Evolutionary conservation across 1,284 basidiomycete genomes (phyloP).

Genomic region (Leccinum pallidistipes): DNA sequence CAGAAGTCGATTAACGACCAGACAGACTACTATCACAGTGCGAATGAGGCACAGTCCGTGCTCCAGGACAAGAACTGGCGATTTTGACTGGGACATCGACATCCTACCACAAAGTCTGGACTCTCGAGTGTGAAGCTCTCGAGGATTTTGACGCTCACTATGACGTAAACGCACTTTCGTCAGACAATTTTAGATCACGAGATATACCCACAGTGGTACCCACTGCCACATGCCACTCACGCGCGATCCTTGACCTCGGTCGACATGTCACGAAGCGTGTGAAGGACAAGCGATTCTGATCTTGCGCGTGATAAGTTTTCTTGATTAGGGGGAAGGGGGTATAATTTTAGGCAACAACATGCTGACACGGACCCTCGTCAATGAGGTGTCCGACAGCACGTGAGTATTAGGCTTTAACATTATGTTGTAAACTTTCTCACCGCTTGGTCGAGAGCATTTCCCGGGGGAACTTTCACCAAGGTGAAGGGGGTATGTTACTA

Average conservation of each 20-base stretch:
- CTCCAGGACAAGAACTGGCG: neutral
- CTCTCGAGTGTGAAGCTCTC: constrained; percentile 1
- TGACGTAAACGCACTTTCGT: constrained; percentile 24
- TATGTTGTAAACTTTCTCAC: constrained; percentile 19
- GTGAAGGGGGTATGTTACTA: neutral
- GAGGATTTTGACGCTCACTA: neutral
- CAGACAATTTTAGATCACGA: constrained; percentile 2
- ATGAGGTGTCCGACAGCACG: constrained; percentile 1
- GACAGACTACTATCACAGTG: constrained; percentile 5
- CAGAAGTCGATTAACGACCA: constrained; percentile 29
- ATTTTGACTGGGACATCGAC: neutral
- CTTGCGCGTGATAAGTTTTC: constrained; percentile 1
- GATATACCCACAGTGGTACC: constrained; percentile 1
- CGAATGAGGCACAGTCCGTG: constrained; percentile 1
- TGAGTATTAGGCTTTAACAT: constrained; percentile 24
- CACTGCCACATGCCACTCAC: constrained; percentile 7
- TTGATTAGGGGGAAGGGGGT: constrained; percentile 1
- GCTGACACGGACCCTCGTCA: constrained; percentile 5
- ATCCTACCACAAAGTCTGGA: constrained; percentile 4
- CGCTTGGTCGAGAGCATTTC: constrained; percentile 14
- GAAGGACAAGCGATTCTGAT: constrained; percentile 1
- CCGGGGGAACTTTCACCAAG: constrained; percentile 1
- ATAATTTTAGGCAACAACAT: constrained; percentile 2
- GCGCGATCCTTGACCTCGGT: constrained; percentile 1
- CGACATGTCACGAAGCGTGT: constrained; percentile 3